Evolutionary conservation across 257 asterid genomes (phyloP).

Genomic region (Thymus mandschuricus): DNA sequence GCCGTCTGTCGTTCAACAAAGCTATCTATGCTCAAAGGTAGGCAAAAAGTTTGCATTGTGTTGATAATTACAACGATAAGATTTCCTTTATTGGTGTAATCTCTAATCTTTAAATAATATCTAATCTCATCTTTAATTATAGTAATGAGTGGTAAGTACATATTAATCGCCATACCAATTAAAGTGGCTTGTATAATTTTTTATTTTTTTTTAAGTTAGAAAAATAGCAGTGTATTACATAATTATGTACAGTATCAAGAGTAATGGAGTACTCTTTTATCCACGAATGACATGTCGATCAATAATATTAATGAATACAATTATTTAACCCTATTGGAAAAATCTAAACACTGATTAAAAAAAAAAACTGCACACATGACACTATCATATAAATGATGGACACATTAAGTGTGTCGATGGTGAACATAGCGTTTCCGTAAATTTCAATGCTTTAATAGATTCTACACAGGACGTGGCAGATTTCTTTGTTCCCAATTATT

Average conservation of each 20-base stretch:
- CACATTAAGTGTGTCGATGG: too few species aligned
- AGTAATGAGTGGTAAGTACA: neutral
- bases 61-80: conserved; percentile 25
- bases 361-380: too few species aligned
- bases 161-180: conserved; percentile 2
- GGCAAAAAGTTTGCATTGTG: conserved; percentile 28
- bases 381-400: too few species aligned
- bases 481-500: neutral
- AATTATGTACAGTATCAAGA: too few species aligned
- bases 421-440: too few species aligned
- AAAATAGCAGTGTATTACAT: too few species aligned
- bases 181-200: neutral
- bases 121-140: conserved; percentile 10
- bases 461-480: conserved; percentile 24
- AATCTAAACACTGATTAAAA: too few species aligned
- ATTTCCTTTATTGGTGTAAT: conserved; percentile 35
- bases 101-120: conserved; percentile 15
- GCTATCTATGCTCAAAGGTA: conserved; percentile 15
- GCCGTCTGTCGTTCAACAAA: conserved; percentile 35
- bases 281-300: too few species aligned
- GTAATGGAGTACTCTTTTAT: too few species aligned
- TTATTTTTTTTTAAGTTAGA: too few species aligned
- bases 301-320: too few species aligned
- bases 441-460: neutral
- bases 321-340: too few species aligned